Percentiles rank a stretch among this genome's conserved stretches.
These are phyloP conservation scores for Claviceps sp. DNA, from an alignment of 2,329 filamentous ascomycete genomes.

Conservation along the genomic window DNA sequence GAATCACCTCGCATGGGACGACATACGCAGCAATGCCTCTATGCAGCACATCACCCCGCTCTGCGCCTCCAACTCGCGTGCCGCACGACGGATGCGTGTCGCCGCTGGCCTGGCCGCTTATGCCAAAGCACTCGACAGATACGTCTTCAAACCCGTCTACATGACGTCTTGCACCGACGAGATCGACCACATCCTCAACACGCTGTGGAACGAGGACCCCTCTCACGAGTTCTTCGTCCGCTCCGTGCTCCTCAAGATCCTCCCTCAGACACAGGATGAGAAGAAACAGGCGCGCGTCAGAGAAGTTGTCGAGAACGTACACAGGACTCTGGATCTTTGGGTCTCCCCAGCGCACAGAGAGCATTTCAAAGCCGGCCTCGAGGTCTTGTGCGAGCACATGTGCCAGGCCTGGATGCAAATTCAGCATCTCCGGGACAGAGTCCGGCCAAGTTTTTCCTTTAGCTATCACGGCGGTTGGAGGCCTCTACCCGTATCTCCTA, in stretches of 20 bases:
- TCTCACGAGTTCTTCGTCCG: neutral
- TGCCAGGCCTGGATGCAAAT: neutral
- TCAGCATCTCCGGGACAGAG: neutral
- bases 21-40: neutral
- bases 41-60: neutral
- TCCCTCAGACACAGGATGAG: neutral
- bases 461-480: neutral
- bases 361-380: neutral
- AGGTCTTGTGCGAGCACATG: neutral
- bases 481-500: neutral
- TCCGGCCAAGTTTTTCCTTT: neutral
- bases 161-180: neutral
- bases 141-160: conserved; percentile 1
- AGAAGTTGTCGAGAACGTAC: neutral
- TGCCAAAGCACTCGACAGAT: neutral
- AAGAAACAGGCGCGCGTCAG: neutral
- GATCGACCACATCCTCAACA: neutral
- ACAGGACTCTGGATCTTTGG: neutral
- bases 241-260: neutral
- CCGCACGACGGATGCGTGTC: neutral
- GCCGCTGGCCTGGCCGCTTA: neutral
- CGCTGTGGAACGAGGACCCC: neutral
- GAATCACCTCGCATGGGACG: neutral
- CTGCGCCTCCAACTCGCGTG: neutral
- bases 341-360: neutral